These are phyloP conservation scores for Linum usitatissimum DNA, from an alignment of 345 rosid species.

Conservation along the genomic window DNA sequence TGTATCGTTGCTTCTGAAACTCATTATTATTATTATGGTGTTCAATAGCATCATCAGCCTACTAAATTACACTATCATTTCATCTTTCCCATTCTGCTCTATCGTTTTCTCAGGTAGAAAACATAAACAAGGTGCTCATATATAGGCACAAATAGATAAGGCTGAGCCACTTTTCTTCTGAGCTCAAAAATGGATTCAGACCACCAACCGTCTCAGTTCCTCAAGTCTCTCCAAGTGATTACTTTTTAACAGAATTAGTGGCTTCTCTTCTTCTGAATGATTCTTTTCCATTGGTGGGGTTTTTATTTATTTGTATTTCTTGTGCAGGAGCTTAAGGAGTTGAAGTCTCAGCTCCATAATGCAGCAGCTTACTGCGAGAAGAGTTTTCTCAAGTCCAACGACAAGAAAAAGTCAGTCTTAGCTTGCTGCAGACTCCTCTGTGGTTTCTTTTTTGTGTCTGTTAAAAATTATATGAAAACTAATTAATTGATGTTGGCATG, in stretches of 20 bases:
- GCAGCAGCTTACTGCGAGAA: conserved; percentile 58
- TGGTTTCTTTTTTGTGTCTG: neutral
- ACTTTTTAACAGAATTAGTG: too few species aligned
- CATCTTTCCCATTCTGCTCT: neutral
- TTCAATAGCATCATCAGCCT: too few species aligned
- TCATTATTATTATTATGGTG: too few species aligned
- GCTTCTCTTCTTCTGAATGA: neutral
- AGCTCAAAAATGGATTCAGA: conserved; percentile 16
- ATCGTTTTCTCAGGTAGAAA: neutral
- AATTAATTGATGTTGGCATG: too few species aligned
- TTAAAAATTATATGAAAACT: neutral
- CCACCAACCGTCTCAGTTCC: conserved; percentile 26
- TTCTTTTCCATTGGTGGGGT: neutral
- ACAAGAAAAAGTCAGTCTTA: conserved; percentile 37
- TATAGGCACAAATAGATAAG: neutral
- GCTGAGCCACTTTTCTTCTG: neutral
- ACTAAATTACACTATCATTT: too few species aligned
- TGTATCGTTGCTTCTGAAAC: neutral
- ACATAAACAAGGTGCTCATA: neutral
- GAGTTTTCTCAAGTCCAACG: conserved; percentile 33
- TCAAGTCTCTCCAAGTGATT: conserved; percentile 44
- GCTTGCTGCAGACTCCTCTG: neutral
- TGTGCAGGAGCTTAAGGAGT: conserved; percentile 44
- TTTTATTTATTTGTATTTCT: neutral
- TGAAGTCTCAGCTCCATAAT: conserved; percentile 56